These are phyloP conservation scores for Pharnaceum exiguum DNA, from an alignment of 148 eudicot species.

Conservation along the genomic window DNA sequence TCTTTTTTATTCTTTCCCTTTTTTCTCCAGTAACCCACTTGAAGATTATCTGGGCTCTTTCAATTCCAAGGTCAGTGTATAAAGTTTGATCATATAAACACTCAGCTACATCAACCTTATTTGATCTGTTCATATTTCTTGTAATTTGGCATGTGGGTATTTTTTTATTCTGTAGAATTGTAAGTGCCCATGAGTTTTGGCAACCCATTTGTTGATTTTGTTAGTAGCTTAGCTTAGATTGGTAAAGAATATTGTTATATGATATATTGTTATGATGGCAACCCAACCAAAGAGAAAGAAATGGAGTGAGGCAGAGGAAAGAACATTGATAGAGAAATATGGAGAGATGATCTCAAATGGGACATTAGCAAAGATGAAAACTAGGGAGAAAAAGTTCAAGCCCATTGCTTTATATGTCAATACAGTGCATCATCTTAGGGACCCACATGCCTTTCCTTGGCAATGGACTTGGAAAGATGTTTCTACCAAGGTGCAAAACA, in stretches of 20 bases:
- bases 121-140: constrained; percentile 18
- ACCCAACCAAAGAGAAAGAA: constrained; percentile 73
- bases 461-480: constrained; percentile 97
- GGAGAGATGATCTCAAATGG: constrained; percentile 71
- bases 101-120: not conserved
- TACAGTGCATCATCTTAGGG: constrained; percentile 60
- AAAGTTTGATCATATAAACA: not conserved
- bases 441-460: constrained; percentile 75
- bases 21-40: not conserved
- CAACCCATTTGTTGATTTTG: not conserved
- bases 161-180: not conserved
- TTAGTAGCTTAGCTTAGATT: not conserved
- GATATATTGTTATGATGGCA: constrained; percentile 6
- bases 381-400: constrained; percentile 80
- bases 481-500: constrained; percentile 91
- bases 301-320: constrained; percentile 93
- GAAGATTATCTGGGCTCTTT: constrained; percentile 8
- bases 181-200: not conserved
- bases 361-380: constrained; percentile 76
- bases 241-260: not conserved
- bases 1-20: not conserved
- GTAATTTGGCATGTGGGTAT: constrained; percentile 1
- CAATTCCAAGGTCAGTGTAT: constrained; percentile 10
- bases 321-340: constrained; percentile 70
- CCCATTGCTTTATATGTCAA: constrained; percentile 82